A percentile compares a stretch with the other conserved stretches of the same genome.
These are phyloP conservation scores for Solanum piurae DNA, from an alignment of 257 asterid species.

Conservation along the genomic window DNA sequence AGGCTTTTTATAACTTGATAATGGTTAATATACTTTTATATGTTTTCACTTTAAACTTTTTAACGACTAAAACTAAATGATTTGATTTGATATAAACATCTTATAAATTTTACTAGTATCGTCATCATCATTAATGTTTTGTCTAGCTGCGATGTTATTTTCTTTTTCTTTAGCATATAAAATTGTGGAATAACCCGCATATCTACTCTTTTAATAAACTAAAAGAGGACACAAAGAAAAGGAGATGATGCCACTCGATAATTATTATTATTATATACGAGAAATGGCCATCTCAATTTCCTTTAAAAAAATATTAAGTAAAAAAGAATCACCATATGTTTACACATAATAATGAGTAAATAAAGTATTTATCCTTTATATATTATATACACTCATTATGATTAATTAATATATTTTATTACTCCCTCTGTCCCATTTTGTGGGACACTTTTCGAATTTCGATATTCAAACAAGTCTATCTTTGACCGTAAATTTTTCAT, in stretches of 20 bases:
- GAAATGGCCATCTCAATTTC: neutral
- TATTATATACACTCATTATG: neutral
- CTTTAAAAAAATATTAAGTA: neutral
- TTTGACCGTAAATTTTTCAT: too few species aligned
- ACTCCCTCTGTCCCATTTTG: too few species aligned
- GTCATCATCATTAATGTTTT: neutral
- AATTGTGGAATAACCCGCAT: neutral
- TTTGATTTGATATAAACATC: neutral
- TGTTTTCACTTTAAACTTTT: neutral
- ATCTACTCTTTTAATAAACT: neutral
- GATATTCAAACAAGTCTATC: too few species aligned
- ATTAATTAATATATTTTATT: neutral
- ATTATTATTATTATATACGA: neutral
- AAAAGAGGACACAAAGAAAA: neutral
- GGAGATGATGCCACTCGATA: neutral
- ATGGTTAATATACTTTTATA: neutral
- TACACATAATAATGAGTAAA: neutral
- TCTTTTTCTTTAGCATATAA: neutral
- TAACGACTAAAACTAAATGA: neutral
- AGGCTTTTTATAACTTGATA: neutral
- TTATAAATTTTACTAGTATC: accelerated
- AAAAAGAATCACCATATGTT: neutral
- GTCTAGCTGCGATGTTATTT: neutral
- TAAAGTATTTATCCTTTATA: neutral
- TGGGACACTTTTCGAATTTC: too few species aligned